Percentiles rank a stretch among this genome's conserved stretches.
Conservation (phyloP, 2,329 filamentous ascomycete genomes). For the Beauveria brongniartii region DNA sequence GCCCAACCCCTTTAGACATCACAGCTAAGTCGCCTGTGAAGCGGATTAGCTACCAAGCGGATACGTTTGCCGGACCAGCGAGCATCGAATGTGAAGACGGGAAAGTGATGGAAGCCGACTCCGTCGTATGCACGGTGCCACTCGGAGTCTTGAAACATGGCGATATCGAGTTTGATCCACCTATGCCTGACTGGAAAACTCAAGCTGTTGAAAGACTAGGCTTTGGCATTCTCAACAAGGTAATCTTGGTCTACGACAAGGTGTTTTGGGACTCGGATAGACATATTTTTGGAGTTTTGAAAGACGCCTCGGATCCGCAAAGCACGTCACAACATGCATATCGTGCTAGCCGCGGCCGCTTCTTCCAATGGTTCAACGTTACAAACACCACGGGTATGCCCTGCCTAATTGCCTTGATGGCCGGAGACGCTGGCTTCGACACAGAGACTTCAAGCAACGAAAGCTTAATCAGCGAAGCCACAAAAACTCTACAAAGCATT, state of each 20-base stretch:
- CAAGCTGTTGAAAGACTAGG: conserved; percentile 76
- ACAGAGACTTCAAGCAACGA: conserved; percentile 72
- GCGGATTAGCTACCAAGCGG: conserved; percentile 56
- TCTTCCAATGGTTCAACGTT: conserved; percentile 97
- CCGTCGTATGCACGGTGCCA: conserved; percentile 82
- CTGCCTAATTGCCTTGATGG: conserved; percentile 87
- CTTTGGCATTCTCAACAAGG: conserved; percentile 91
- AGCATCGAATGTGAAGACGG: conserved; percentile 72
- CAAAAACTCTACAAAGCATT: conserved; percentile 65
- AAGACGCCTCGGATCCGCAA: conserved; percentile 58
- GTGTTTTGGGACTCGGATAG: conserved; percentile 85
- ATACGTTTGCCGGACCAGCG: conserved; percentile 38
- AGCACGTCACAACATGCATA: conserved; percentile 79
- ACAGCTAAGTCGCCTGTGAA: conserved; percentile 65
- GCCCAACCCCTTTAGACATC: conserved; percentile 69
- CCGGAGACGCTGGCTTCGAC: conserved; percentile 84
- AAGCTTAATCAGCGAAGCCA: conserved; percentile 72
- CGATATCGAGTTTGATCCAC: conserved; percentile 75
- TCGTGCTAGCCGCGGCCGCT: conserved; percentile 69
- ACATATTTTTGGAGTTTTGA: conserved; percentile 90
- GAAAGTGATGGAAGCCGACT: conserved; percentile 70
- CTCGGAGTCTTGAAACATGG: conserved; percentile 86
- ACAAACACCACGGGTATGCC: conserved; percentile 82
- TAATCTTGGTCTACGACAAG: conserved; percentile 80
- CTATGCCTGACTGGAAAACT: conserved; percentile 79